Percentiles rank a stretch among this genome's conserved stretches.
These are phyloP conservation scores for Lachancea fermentati DNA, from an alignment of 805 yeast species.

Conservation along the genomic window DNA sequence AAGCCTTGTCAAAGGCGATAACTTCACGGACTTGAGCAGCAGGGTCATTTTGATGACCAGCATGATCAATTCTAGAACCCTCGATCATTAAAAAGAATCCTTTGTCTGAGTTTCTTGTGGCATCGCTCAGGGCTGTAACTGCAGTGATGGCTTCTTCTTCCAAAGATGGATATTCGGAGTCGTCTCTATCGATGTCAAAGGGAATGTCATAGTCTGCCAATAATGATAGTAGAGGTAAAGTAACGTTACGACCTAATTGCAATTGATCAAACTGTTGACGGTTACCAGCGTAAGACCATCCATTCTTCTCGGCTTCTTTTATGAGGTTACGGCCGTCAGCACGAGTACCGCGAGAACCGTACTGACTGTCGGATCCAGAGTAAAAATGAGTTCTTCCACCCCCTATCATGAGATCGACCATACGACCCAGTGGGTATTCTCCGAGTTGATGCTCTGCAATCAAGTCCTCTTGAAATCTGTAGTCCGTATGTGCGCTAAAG, in stretches of 20 bases:
- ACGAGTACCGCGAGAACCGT: constrained; percentile 51
- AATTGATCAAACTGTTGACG: constrained; percentile 54
- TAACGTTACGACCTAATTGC: constrained; percentile 53
- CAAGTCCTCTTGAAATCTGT: constrained; percentile 71
- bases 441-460: constrained; percentile 89
- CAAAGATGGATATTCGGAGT: constrained; percentile 60
- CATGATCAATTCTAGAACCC: constrained; percentile 93
- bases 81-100: constrained; percentile 86
- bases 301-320: constrained; percentile 46
- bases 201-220: constrained; percentile 77
- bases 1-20: constrained; percentile 79
- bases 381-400: constrained; percentile 87
- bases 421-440: constrained; percentile 67
- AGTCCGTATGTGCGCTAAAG: constrained; percentile 73
- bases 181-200: constrained; percentile 72
- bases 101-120: constrained; percentile 64
- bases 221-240: constrained; percentile 71
- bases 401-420: constrained; percentile 80
- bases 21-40: constrained; percentile 92
- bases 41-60: constrained; percentile 91
- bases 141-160: constrained; percentile 77
- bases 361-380: constrained; percentile 36
- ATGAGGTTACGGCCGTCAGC: constrained; percentile 64
- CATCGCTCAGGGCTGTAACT: constrained; percentile 56
- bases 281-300: constrained; percentile 61